Base-by-base conservation (phyloP, 2,329 filamentous ascomycete species). In the Sodiomyces alkalinus region DNA sequence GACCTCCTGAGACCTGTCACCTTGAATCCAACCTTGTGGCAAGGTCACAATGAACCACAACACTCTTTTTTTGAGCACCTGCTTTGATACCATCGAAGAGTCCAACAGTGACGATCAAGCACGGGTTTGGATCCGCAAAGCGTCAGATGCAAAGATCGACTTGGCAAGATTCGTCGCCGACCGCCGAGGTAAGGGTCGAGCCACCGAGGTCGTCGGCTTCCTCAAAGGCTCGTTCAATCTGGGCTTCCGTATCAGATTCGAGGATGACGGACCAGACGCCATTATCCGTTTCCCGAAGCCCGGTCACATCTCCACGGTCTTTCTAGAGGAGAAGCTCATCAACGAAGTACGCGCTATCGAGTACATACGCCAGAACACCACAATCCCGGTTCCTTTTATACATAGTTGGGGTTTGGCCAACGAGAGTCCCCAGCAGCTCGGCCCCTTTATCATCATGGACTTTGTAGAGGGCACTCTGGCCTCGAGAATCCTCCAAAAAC, bases 401-500 rank as follows among this genome's bases (percentile, higher is more conserved):
- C 33, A 24, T 17, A 28, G 32, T 29, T 47, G 43, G 46, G 45
- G 47, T 11, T 17, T 47, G 1, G 40, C 46, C 13, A 27, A 26
- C 4, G 42, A 50, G 7, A 47, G 47, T 26, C 46, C 44, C n/a
- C 37, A 34, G 5, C 36, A 47, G 13, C 29, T 51, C 4, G 46
- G 45, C 5, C 49, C 47, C 4, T 52, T 47, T 13, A 51, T 48
- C 3, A 44, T 51, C 11, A 46, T 46, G 42, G 45, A 51, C 20
- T 50, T 33, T 29, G 32, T 51, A 6, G 36, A 48, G 8, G 47
- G 48, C 3, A 32, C 19, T 6, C 28, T 30, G 11, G 27, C 49
- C 7, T 39, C 33, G 9, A 38, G 19, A 11, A 4, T 48, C 17
- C 34, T 50, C 2, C 37, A 42, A 35, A 15, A 47, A 33, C 39